Percentiles rank a stretch among this genome's conserved stretches.
Conservation (phyloP, 257 asterid species). For the Prunella vulgaris region DNA sequence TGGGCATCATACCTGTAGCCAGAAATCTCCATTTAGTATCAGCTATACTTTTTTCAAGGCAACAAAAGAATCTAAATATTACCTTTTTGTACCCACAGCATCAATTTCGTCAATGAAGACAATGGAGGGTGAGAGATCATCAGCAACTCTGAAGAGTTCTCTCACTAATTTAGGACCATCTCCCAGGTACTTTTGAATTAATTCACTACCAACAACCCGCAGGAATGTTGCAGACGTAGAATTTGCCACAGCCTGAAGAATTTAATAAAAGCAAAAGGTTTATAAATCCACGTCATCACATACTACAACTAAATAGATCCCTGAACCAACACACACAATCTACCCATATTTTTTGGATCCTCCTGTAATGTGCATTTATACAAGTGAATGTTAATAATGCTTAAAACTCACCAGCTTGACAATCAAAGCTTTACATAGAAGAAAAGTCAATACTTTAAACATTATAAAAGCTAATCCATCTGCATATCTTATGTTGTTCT, state of each 20-base stretch:
- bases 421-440: slow-evolving; percentile 6
- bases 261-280: slow-evolving; percentile 2
- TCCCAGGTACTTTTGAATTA: slow-evolving; percentile 90
- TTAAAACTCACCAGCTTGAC: slow-evolving; percentile 5
- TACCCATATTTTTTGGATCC: neutral
- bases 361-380: neutral
- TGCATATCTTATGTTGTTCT: neutral
- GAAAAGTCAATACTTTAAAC: neutral
- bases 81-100: slow-evolving; percentile 94
- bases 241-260: slow-evolving; percentile 83
- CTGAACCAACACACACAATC: neutral
- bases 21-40: slow-evolving; percentile 13
- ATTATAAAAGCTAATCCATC: neutral
- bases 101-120: slow-evolving; percentile 95
- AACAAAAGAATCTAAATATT: neutral
- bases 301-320: slow-evolving; percentile 2
- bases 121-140: slow-evolving; percentile 89
- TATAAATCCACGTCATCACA: neutral
- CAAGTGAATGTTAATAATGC: neutral
- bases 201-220: slow-evolving; percentile 95
- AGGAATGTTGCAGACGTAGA: slow-evolving; percentile 96
- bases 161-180: slow-evolving; percentile 97
- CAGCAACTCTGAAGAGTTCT: slow-evolving; percentile 95
- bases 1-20: slow-evolving; percentile 76
- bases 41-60: neutral